Conservation (phyloP, 2,329 filamentous ascomycete species). For the Fusarium torreyae region DNA sequence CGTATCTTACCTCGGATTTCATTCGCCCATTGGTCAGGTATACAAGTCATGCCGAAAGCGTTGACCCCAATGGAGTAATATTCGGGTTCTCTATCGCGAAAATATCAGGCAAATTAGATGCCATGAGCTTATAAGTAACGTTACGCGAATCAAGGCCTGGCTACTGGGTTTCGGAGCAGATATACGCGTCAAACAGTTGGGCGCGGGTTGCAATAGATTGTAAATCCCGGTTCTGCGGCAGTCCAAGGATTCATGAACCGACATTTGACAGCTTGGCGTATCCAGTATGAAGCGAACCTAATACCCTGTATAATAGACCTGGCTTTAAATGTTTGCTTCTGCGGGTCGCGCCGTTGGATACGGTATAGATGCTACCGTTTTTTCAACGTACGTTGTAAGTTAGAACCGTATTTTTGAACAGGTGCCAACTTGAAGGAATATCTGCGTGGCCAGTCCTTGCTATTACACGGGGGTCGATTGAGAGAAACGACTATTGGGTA, state of each 20-base stretch:
- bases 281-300: background rate
- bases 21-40: background rate
- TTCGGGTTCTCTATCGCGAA: background rate
- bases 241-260: background rate
- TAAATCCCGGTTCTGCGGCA: background rate
- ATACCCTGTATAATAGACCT: background rate
- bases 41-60: too few relatives aligned
- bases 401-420: background rate
- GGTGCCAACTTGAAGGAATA: too few relatives aligned
- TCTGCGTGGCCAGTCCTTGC: too few relatives aligned
- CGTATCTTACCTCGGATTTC: background rate
- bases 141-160: background rate
- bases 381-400: background rate
- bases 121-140: background rate
- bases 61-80: too few relatives aligned
- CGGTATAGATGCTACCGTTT: background rate
- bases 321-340: background rate
- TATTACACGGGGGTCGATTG: too few relatives aligned
- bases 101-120: background rate
- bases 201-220: background rate
- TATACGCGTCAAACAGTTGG: background rate
- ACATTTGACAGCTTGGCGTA: constrained; percentile 1
- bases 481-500: too few relatives aligned
- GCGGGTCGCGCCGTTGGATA: constrained; percentile 7
- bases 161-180: background rate